Base-by-base conservation (phyloP, 2,329 filamentous ascomycete genomes). In the Cercospora sp. region DNA sequence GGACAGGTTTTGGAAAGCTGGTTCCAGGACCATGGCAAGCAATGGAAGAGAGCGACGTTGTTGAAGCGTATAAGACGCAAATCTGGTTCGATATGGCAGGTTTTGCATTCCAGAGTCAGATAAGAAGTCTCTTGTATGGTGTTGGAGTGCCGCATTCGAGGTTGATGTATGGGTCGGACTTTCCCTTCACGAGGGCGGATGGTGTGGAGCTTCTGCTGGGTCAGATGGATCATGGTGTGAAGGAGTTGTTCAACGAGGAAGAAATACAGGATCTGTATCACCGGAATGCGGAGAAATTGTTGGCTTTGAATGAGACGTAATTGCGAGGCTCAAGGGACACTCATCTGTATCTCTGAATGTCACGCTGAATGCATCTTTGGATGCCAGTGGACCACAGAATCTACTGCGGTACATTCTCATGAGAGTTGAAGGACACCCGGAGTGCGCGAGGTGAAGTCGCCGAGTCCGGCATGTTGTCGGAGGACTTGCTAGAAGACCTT, bases 11-110 rank as follows among this genome's bases (percentile, higher is more conserved):
- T 73, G 74, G 79, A 18, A 76, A 73, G 18, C 71, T 82, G 0
- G 77, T 83, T 1, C 80, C 80, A 0, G 80, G 78, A 0, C 77
- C 77, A 1, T 73, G 71, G 53, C 55, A 72, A 7, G 67, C 78
- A 70, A 67, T 74, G 12, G 32, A 64, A 59, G 75, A 79, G 45
- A 72, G 72, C 0, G 73, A 72, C 0, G 78, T 80, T 1, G 69
- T 74, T 16, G 72, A 72, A 53, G 78, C 79, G 40, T 73, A 83
- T 16, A 71, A 73, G 24, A 70, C 69, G 40, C 81, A 82, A 32
- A 84, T 86, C 68, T 87, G 81, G 74, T 85, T 86, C 67, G 85
- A 87, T 72, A 73, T 86, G 34, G 85, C 85, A 0, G 85, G 85
- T 0, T 81, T 84, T n/a, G 78, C 80, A 0, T 85, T 86, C 65